phyloP scores from a whole-genome alignment of 495 filamentous ascomycete genomes.

The Penicillium antarcticum region DNA sequence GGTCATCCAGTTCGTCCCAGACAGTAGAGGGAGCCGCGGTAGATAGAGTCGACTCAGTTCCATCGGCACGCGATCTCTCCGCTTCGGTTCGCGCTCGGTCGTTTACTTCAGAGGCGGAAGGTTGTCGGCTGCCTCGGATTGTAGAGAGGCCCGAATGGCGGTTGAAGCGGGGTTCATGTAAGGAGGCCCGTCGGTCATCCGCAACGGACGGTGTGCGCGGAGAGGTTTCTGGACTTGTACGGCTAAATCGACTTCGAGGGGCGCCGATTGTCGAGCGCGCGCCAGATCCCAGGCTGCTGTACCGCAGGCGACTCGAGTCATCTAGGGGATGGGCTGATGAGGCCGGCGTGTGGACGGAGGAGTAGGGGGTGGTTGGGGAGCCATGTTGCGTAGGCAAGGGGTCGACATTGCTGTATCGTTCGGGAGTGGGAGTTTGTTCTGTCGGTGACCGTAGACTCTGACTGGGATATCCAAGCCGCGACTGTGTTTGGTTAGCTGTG shows the following conservation, averaged over 20 bases:
- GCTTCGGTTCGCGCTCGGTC: constrained; percentile 36
- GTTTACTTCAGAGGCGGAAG: constrained; percentile 45
- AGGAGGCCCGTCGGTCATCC: constrained; percentile 45
- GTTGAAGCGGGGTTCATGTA: constrained; percentile 43
- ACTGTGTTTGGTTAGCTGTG: constrained; percentile 23
- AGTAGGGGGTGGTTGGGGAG: constrained; percentile 37
- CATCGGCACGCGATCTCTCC: constrained; percentile 54
- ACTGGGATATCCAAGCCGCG: constrained; percentile 41
- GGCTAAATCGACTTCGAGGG: constrained; percentile 37
- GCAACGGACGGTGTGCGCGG: constrained; percentile 40
- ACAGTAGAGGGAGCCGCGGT: constrained; percentile 87
- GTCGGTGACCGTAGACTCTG: constrained; percentile 36
- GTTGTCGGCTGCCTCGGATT: constrained; percentile 45
- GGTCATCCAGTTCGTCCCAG: constrained; percentile 96
- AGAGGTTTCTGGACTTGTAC: constrained; percentile 40
- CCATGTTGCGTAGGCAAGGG: constrained; percentile 42
- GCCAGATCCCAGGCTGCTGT: constrained; percentile 34
- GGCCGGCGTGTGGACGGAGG: constrained; percentile 36
- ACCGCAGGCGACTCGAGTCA: constrained; percentile 38
- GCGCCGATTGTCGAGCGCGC: constrained; percentile 44
- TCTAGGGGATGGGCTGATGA: constrained; percentile 52
- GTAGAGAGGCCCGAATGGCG: constrained; percentile 55
- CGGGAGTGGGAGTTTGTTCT: constrained; percentile 41
- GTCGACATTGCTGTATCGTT: constrained; percentile 42
- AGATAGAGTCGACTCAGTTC: constrained; percentile 79